Base-by-base conservation (phyloP, 495 filamentous ascomycete species). In the Neurospora sp. region DNA sequence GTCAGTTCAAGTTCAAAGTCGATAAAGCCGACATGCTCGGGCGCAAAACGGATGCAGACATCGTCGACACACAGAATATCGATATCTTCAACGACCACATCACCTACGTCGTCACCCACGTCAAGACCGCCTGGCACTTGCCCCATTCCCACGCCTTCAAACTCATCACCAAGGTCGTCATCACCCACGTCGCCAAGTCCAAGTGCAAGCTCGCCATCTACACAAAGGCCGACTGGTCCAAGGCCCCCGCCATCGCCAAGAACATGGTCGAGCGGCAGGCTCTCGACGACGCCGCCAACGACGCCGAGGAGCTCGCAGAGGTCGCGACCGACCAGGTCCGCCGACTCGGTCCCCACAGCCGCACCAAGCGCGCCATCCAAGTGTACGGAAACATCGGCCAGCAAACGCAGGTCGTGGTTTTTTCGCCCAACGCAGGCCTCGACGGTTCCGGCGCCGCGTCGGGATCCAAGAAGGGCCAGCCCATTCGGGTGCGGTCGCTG, bases 21-120 rank as follows among this genome's bases (percentile, higher is more conserved):
- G 88, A 91, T 69, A 88, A 89, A 74, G 80, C 84, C 7, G 88
- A 92, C 78, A 81, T 91, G 71, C 82, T 96, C 39, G 88, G 92
- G 84, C 86, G 83, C 77, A 77, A 80, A 77, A 86, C 85, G 71
- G 82, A 87, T 69, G 85, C 85, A 74, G 87, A 89, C 70, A 89
- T 97, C 42, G 86, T 88, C 4, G 96, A 98, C 81, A 89, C 92
- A 76, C 96, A 99, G 79, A 89, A 91, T 74, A 93, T 99, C 72
- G 96, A 99, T 72, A 87, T 97, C 27, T 88, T 92, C 77, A 97
- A 94, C 81, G 96, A 98, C 75, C 95, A 98, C 79, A 86, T 98
- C 62, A 97, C 94, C 80, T 99, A 99, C 81, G 93, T 97, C 46
- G 88, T 98, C 69, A 94, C 93, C 16, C 93, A 98, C 79, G 89